Evolutionary conservation across 2,329 filamentous ascomycete species (phyloP).

Genomic region (Colletotrichum sp.): DNA sequence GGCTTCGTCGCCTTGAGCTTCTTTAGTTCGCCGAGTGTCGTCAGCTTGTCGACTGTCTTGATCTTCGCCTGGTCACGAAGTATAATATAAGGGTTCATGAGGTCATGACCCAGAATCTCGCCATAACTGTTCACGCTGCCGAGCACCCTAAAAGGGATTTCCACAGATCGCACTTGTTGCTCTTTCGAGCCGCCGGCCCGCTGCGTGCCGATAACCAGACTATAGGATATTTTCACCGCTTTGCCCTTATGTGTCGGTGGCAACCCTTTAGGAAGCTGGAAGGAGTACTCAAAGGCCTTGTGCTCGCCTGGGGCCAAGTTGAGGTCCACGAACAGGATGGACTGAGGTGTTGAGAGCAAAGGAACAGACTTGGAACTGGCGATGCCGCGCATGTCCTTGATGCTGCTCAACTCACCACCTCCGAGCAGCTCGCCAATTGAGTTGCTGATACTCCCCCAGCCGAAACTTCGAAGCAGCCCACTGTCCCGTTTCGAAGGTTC

Average conservation of each 20-base stretch:
- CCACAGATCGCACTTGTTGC: constrained; percentile 87
- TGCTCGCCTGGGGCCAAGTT: constrained; percentile 88
- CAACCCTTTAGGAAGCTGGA: constrained; percentile 84
- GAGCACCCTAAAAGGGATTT: constrained; percentile 90
- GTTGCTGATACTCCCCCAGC: constrained; percentile 87
- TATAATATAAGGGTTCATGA: constrained; percentile 93
- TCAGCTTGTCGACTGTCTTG: constrained; percentile 50
- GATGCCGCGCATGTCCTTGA: constrained; percentile 92
- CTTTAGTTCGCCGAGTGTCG: constrained; percentile 20
- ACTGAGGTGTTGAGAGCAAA: constrained; percentile 92
- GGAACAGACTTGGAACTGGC: constrained; percentile 88
- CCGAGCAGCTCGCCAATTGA: constrained; percentile 90
- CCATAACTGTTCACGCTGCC: constrained; percentile 91
- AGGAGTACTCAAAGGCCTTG: constrained; percentile 84
- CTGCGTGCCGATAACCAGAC: constrained; percentile 90
- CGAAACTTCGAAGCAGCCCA: constrained; percentile 82
- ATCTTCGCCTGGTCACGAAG: constrained; percentile 82
- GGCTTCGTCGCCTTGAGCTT: constrained; percentile 20
- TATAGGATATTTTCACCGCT: constrained; percentile 92
- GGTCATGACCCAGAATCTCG: constrained; percentile 88
- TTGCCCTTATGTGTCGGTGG: constrained; percentile 91
- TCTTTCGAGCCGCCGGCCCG: constrained; percentile 78
- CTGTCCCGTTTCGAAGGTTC: constrained; percentile 76
- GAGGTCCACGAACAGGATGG: constrained; percentile 93
- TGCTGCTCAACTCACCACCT: constrained; percentile 84